A percentile compares a stretch with the other conserved stretches of the same genome.
These are phyloP conservation scores for Clitoria ternatea DNA, from an alignment of 306 rosid genomes.

Conservation along the genomic window DNA sequence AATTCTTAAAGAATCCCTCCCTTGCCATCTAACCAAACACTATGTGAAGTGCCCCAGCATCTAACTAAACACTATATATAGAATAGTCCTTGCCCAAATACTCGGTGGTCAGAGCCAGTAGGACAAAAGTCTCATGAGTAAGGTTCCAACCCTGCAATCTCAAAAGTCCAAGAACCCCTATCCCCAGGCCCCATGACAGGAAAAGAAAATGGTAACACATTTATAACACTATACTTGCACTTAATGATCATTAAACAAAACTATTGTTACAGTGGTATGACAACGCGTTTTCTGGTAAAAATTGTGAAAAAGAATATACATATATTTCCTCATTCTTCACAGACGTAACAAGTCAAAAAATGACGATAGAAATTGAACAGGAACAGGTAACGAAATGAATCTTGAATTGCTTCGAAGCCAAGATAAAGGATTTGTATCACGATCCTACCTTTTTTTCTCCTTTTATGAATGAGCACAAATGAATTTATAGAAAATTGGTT, in stretches of 20 bases:
- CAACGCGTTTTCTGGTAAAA: constrained; percentile 21
- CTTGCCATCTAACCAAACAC: too few relatives aligned
- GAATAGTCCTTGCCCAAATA: too few relatives aligned
- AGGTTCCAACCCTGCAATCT: neutral
- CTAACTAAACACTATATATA: too few relatives aligned
- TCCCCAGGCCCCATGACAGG: neutral
- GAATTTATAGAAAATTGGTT: constrained; percentile 36
- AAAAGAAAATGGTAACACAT: neutral
- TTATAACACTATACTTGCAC: constrained; percentile 11
- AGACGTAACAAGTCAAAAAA: constrained; percentile 33
- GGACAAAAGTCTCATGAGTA: neutral
- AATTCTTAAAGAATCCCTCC: too few relatives aligned
- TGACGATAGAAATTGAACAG: constrained; percentile 29
- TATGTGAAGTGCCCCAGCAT: too few relatives aligned
- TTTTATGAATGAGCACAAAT: constrained; percentile 35
- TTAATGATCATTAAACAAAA: constrained; percentile 18
- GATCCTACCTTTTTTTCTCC: constrained; percentile 40
- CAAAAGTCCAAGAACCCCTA: neutral
- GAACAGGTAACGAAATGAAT: constrained; percentile 28
- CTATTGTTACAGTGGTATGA: constrained; percentile 29
- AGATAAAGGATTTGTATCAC: constrained; percentile 33
- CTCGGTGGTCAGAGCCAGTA: neutral
- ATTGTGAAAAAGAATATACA: constrained; percentile 47
- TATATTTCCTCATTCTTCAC: constrained; percentile 31
- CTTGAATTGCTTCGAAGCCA: constrained; percentile 40